A percentile compares a stretch with the other conserved stretches of the same genome.
These are phyloP conservation scores for Lophiotrema nucula DNA, from an alignment of 495 filamentous ascomycete genomes.

Conservation along the genomic window DNA sequence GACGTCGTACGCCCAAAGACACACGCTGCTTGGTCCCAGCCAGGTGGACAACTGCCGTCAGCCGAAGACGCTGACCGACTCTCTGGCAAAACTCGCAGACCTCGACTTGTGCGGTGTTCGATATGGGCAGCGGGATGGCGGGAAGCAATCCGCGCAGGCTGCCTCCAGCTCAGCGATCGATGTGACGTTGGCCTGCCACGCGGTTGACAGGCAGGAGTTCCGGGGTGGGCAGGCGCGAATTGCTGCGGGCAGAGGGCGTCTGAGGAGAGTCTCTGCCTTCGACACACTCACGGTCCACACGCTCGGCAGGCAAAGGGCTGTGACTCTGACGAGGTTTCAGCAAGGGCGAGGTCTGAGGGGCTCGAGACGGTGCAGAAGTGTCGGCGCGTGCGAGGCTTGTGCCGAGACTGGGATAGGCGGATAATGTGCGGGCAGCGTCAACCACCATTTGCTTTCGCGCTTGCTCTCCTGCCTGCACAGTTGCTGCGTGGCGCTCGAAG, in stretches of 20 bases:
- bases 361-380: neutral
- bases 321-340: neutral
- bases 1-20: slow-evolving; percentile 12
- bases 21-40: slow-evolving; percentile 22
- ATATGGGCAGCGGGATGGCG: neutral
- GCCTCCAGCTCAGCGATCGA: neutral
- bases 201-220: neutral
- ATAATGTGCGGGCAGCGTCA: too few relatives aligned
- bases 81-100: neutral
- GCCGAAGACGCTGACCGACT: slow-evolving; percentile 32
- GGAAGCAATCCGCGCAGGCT: neutral
- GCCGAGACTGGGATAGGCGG: slow-evolving; percentile 21
- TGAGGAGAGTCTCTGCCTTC: too few relatives aligned
- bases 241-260: neutral
- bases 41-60: slow-evolving; percentile 20
- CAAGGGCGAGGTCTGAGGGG: neutral
- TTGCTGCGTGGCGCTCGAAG: too few relatives aligned
- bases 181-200: slow-evolving; percentile 2
- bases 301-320: neutral
- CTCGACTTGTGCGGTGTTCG: neutral
- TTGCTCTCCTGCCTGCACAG: too few relatives aligned
- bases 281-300: neutral
- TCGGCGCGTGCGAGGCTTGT: slow-evolving; percentile 29
- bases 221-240: neutral
- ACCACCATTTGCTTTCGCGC: too few relatives aligned